Percentiles rank a stretch among this genome's conserved stretches.
Evolutionary conservation across 73 alveolate genomes (phyloP).

Genomic region (Tetrahymena borealis): DNA sequence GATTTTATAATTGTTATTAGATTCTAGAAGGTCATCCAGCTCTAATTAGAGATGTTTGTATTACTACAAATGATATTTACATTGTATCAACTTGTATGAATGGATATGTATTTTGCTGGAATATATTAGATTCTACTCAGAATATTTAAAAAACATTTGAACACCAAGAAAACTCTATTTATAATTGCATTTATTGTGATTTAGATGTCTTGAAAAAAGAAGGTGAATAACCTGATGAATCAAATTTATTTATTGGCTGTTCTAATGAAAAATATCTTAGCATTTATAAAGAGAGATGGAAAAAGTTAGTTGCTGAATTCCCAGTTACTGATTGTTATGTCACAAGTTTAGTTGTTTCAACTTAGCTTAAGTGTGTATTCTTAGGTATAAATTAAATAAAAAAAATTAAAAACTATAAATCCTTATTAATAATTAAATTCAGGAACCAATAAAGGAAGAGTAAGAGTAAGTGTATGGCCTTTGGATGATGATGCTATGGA

Average conservation of each 20-base stretch:
- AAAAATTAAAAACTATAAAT: too few relatives aligned
- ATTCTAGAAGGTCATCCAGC: conserved; percentile 29
- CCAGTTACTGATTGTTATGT: conserved; percentile 30
- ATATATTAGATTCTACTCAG: conserved; percentile 5
- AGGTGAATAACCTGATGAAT: neutral
- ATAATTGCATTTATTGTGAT: conserved; percentile 23
- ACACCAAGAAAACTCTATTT: conserved; percentile 34
- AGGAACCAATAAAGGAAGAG: conserved; percentile 38
- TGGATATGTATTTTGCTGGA: conserved; percentile 41
- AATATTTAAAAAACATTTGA: conserved; percentile 10
- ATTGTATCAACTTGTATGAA: conserved; percentile 34
- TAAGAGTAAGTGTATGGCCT: conserved; percentile 19
- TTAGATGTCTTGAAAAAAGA: neutral
- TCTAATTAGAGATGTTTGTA: conserved; percentile 35
- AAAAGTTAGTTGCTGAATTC: conserved; percentile 21
- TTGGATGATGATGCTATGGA: conserved; percentile 28
- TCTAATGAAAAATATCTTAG: conserved; percentile 27
- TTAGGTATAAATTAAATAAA: too few relatives aligned
- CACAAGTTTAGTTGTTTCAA: conserved; percentile 22
- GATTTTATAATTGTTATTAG: too few relatives aligned
- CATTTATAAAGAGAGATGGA: conserved; percentile 16
- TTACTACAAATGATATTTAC: conserved; percentile 21
- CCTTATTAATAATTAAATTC: conserved; percentile 2
- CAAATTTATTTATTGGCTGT: conserved; percentile 27
- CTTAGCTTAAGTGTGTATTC: neutral